phyloP scores from a whole-genome alignment of 2,329 filamentous ascomycete genomes.

The Fusarium brachygibbosum region DNA sequence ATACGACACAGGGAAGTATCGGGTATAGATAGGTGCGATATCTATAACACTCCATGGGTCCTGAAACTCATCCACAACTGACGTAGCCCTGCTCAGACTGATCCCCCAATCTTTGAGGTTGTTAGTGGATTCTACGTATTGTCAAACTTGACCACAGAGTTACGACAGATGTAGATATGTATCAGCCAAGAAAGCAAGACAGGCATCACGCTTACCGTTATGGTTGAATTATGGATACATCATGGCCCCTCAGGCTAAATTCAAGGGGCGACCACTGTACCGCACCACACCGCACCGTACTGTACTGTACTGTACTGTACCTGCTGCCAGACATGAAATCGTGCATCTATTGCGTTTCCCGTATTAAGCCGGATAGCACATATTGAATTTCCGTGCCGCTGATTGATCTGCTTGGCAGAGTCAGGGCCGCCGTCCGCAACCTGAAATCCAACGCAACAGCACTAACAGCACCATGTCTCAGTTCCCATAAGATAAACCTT shows the following conservation, averaged over 20 bases:
- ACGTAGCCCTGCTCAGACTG: background rate
- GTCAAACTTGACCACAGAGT: background rate
- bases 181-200: background rate
- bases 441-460: conserved; percentile 5
- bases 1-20: background rate
- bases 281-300: background rate
- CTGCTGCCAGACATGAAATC: background rate
- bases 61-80: conserved; percentile 8
- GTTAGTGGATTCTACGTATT: background rate
- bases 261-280: background rate
- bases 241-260: conserved; percentile 4
- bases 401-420: conserved; percentile 9
- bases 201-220: background rate
- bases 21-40: conserved; percentile 4
- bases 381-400: conserved; percentile 6
- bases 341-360: background rate
- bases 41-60: conserved; percentile 2
- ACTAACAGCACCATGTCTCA: conserved; percentile 8
- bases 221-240: background rate
- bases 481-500: conserved; percentile 22
- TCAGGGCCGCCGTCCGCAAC: background rate
- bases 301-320: too few relatives aligned
- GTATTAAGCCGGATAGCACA: background rate
- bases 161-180: background rate
- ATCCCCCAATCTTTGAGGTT: background rate